phyloP scores from a whole-genome alignment of 1,284 basidiomycete species.

The Abortiporus biennis region DNA sequence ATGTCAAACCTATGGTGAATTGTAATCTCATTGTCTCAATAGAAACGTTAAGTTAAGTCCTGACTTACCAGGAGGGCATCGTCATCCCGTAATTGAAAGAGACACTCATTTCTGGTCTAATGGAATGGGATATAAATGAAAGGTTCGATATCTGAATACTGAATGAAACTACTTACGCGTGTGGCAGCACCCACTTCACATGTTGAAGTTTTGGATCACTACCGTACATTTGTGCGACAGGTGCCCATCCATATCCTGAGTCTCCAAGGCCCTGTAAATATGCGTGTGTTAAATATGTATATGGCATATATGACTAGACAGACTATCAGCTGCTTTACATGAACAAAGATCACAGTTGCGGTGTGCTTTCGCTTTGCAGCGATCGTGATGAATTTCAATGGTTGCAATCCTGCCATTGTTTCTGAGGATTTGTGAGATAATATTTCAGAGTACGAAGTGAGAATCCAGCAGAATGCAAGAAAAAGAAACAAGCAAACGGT shows the following conservation, averaged over 20 bases:
- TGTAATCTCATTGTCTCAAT: no score
- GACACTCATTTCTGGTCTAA: constrained; percentile 50
- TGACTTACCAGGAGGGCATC: constrained; percentile 67
- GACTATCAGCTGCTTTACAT: no score
- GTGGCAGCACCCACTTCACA: constrained; percentile 81
- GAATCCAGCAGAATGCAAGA: not conserved
- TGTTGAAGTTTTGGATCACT: constrained; percentile 49
- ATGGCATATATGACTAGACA: not conserved
- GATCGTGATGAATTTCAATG: constrained; percentile 46
- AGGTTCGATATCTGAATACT: constrained; percentile 5
- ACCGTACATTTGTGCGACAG: constrained; percentile 64
- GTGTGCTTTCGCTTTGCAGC: constrained; percentile 61
- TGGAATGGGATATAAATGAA: constrained; percentile 7
- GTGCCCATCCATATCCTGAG: constrained; percentile 71
- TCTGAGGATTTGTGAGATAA: not conserved
- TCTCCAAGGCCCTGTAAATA: constrained; percentile 64
- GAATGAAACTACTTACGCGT: constrained; percentile 45
- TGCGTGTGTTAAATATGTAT: not conserved
- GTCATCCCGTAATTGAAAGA: constrained; percentile 63
- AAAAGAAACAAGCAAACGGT: not conserved
- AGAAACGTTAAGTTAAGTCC: constrained; percentile 6
- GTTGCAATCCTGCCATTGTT: constrained; percentile 27
- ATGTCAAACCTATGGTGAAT: constrained; percentile 70
- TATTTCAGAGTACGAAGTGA: not conserved
- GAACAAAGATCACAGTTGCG: constrained; percentile 85